Evolutionary conservation across 805 yeast genomes (phyloP), one percentile per base, ranked within the genome.

Genomic region (Torulaspora gathmanii): DNA sequence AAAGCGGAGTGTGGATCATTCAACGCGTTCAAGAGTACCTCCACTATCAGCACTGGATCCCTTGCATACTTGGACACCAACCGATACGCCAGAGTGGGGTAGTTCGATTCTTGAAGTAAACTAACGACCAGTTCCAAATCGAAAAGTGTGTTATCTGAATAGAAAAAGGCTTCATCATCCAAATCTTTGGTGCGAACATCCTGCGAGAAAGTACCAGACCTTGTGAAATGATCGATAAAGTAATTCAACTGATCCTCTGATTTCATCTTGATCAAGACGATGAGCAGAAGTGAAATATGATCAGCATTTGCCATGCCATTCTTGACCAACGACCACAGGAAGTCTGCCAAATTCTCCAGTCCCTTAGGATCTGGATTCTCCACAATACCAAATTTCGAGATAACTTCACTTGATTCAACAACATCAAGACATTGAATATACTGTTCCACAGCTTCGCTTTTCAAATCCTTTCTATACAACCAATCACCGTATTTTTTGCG

Each of bases 211-310:
- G 38, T 37, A 1, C 70, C 70, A 1, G 47, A 26, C 41, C 70
- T 59, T 9, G 49, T 54, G 44, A 54, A 62, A 45, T 67, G 70
- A 2, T 72, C 67, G 19, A 87, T 72, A 55, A 86, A 88, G 4
- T 61, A 53, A 30, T 73, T 72, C 22, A 91, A 68, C 37, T 81
- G 81, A 1, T 73, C 75, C 2, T 71, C 73, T 48, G 74, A 74
- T 49, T 83, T 85, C 54, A 87, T 65, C 57, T 89, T 88, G 49
- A 95, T 86, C 56, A 83, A 81, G 40, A 91, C 80, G 49, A 91
- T 83, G 20, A 90, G 64, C 33, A 90, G 69, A 20, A 91, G 65
- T 0, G 96, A 89, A 5, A 88, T 74, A 62, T 91, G 97, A 58
- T 89, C 95, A 25, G 78, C 72, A n/a, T 78, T 77, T 0, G 95